Evolutionary conservation across 768 basidiomycete genomes (phyloP).

Genomic region (Lactifluus echinatus): DNA sequence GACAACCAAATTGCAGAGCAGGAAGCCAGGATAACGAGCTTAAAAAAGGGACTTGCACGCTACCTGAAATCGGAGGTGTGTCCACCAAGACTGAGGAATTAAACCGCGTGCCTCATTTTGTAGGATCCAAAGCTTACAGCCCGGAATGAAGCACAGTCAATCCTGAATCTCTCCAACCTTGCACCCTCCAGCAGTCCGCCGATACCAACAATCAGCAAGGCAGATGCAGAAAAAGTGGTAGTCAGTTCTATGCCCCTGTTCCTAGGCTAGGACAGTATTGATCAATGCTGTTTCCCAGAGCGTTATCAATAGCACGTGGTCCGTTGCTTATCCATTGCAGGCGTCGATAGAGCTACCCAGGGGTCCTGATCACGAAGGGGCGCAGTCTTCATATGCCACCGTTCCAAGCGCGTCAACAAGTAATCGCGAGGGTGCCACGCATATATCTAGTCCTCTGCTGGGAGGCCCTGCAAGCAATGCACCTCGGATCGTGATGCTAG

Average conservation of each 20-base stretch:
- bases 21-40: constrained; percentile 24
- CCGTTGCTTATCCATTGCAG: background rate
- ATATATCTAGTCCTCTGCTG: background rate
- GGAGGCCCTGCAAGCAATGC: background rate
- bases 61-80: constrained; percentile 25
- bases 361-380: background rate
- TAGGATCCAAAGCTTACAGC: constrained; percentile 18
- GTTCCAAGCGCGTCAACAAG: background rate
- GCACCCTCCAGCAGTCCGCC: constrained; percentile 26
- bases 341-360: background rate
- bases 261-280: too few species aligned
- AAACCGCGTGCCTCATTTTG: background rate
- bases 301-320: background rate
- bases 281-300: background rate
- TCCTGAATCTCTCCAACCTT: constrained; percentile 27
- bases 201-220: constrained; percentile 7
- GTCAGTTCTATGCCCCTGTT: background rate
- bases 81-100: background rate
- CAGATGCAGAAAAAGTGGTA: constrained; percentile 23
- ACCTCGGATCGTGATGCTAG: background rate
- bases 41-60: constrained; percentile 27
- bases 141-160: constrained; percentile 21
- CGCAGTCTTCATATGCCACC: background rate
- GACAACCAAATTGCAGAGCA: constrained; percentile 28
- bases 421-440: background rate